Conservation (phyloP, 148 eudicot genomes). For the Rhododendron simsii region DNA sequence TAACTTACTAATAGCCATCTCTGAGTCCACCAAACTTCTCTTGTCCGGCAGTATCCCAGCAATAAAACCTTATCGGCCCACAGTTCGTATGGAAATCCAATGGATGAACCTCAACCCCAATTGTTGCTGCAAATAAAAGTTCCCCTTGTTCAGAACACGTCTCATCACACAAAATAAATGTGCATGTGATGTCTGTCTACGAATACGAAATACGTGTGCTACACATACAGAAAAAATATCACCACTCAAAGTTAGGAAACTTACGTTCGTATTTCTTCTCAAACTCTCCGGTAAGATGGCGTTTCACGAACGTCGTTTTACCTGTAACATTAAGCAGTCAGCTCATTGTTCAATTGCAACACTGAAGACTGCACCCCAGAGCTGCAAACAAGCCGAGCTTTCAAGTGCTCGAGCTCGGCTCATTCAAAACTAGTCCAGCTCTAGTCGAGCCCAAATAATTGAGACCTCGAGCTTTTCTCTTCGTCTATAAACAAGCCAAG, state of each 20-base stretch:
- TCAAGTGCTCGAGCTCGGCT: background rate
- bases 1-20: slow-evolving; percentile 17
- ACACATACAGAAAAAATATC: background rate
- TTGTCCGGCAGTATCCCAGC: slow-evolving; percentile 24
- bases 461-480: too few species aligned
- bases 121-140: slow-evolving; percentile 11
- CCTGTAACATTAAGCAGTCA: background rate
- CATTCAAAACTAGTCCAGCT: background rate
- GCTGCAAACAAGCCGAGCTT: background rate
- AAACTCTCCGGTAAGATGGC: slow-evolving; percentile 24
- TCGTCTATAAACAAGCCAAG: background rate
- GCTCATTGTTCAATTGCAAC: background rate
- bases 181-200: background rate
- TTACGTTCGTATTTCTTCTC: slow-evolving; percentile 19
- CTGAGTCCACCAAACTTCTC: slow-evolving; percentile 22
- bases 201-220: background rate
- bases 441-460: background rate
- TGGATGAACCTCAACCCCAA: slow-evolving; percentile 22
- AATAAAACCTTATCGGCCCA: slow-evolving; percentile 16
- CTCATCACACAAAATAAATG: background rate
- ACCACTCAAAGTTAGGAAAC: background rate
- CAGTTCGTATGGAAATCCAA: slow-evolving; percentile 13
- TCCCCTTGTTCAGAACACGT: background rate
- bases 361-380: background rate
- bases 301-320: slow-evolving; percentile 16